Percentiles rank a stretch among this genome's conserved stretches.
Evolutionary conservation across 75 land plant genomes (phyloP).

Genomic region (Pinus albicaulis): DNA sequence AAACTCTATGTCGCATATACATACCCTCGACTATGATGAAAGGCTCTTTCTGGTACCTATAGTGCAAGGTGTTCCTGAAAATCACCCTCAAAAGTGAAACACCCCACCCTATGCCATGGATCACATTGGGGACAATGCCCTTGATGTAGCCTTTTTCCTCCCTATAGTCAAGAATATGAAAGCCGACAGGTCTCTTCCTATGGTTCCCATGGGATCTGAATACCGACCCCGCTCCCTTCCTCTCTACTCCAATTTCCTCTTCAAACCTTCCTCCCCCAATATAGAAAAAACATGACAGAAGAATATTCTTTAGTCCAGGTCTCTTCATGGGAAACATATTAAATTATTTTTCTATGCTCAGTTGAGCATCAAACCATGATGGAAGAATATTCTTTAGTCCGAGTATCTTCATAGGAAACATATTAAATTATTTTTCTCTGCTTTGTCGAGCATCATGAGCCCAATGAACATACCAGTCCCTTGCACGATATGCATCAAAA

Average conservation of each 20-base stretch:
- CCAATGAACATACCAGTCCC: constrained; percentile 74
- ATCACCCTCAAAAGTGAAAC: constrained; percentile 27
- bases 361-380: too few species aligned
- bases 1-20: constrained; percentile 43
- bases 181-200: constrained; percentile 39
- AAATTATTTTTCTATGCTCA: too few species aligned
- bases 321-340: too few species aligned
- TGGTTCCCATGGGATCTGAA: constrained; percentile 39
- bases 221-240: constrained; percentile 48
- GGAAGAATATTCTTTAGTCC: too few species aligned
- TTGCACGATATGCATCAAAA: constrained; percentile 61
- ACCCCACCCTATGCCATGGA: constrained; percentile 52
- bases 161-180: constrained; percentile 37
- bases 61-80: constrained; percentile 34
- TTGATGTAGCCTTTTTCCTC: constrained; percentile 54
- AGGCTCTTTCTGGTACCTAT: constrained; percentile 57
- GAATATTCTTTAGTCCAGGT: too few species aligned
- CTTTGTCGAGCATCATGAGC: constrained; percentile 30
- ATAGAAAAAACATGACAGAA: too few species aligned
- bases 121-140: constrained; percentile 43
- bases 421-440: too few species aligned
- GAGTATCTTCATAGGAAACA: too few species aligned
- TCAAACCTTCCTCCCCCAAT: constrained; percentile 5
- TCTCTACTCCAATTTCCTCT: constrained; percentile 40
- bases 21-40: constrained; percentile 53